Evolutionary conservation across 1,284 basidiomycete species (phyloP).

Genomic region (Cutaneotrichosporon cutaneum): DNA sequence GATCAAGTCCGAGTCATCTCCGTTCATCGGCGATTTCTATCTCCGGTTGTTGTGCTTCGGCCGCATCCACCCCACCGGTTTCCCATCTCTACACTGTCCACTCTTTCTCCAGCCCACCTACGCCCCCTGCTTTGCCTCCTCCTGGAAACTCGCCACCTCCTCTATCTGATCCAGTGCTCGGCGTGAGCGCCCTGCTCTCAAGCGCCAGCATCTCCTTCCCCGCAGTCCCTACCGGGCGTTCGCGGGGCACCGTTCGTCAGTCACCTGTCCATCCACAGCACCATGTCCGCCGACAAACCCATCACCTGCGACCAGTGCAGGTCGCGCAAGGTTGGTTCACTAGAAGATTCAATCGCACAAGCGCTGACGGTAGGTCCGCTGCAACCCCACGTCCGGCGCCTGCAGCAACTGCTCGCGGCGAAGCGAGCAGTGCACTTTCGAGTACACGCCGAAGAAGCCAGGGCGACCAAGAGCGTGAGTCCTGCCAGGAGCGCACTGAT

Average conservation of each 20-base stretch:
- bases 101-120: background rate
- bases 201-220: background rate
- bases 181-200: background rate
- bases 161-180: background rate
- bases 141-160: background rate
- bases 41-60: background rate
- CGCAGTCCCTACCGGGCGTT: too few species aligned
- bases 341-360: background rate
- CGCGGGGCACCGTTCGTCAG: too few species aligned
- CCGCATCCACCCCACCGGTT: background rate
- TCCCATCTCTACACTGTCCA: background rate
- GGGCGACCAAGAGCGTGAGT: constrained; percentile 15
- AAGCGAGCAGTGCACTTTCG: constrained; percentile 15
- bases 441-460: constrained; percentile 19
- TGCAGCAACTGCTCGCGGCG: constrained; percentile 13
- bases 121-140: background rate
- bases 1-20: background rate
- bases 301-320: constrained; percentile 16
- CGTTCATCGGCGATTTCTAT: background rate
- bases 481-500: background rate
- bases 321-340: constrained; percentile 1
- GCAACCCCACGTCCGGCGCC: constrained; percentile 4
- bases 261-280: too few species aligned
- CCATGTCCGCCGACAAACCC: background rate
- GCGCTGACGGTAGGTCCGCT: constrained; percentile 9